Percentiles rank a stretch among this genome's conserved stretches.
phyloP scores from a whole-genome alignment of 2,329 filamentous ascomycete species.

The Neofusicoccum umdonicola region DNA sequence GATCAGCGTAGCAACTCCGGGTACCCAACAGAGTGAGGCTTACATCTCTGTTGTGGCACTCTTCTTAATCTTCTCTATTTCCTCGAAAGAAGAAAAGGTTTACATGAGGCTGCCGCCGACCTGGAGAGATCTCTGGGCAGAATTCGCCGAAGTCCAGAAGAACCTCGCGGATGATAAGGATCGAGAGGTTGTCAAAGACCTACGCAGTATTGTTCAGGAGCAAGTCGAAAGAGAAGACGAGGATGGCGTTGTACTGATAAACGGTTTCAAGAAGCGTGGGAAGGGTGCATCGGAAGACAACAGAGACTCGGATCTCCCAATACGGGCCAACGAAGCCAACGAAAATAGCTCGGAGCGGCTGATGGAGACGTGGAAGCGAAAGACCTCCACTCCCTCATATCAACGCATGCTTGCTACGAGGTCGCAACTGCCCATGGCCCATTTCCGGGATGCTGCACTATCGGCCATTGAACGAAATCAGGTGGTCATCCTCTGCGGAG shows the following conservation, averaged over 20 bases:
- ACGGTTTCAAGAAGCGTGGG: constrained; percentile 62
- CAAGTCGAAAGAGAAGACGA: constrained; percentile 58
- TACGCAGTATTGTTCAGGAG: constrained; percentile 69
- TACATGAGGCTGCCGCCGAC: constrained; percentile 72
- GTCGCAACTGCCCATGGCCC: constrained; percentile 84
- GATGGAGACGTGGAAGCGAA: constrained; percentile 52
- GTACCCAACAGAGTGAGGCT: constrained; percentile 77
- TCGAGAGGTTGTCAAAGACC: constrained; percentile 62
- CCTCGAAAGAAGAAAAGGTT: constrained; percentile 80
- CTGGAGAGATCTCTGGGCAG: constrained; percentile 84
- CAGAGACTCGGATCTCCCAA: constrained; percentile 3
- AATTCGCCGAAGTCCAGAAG: constrained; percentile 71
- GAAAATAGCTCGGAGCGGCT: constrained; percentile 40
- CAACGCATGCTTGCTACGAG: constrained; percentile 76
- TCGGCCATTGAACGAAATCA: constrained; percentile 74
- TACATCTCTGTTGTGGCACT: constrained; percentile 79
- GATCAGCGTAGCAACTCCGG: constrained; percentile 69
- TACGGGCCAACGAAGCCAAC: constrained; percentile 20
- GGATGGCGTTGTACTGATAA: constrained; percentile 65
- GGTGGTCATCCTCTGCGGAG: constrained; percentile 90
- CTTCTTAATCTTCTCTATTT: constrained; percentile 76
- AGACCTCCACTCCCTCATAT: constrained; percentile 56
- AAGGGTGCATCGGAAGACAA: constrained; percentile 26
- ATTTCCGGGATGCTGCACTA: constrained; percentile 75
- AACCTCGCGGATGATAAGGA: constrained; percentile 68